Base-by-base conservation (phyloP, 2,329 filamentous ascomycete species). In the Aspergillus sp. region DNA sequence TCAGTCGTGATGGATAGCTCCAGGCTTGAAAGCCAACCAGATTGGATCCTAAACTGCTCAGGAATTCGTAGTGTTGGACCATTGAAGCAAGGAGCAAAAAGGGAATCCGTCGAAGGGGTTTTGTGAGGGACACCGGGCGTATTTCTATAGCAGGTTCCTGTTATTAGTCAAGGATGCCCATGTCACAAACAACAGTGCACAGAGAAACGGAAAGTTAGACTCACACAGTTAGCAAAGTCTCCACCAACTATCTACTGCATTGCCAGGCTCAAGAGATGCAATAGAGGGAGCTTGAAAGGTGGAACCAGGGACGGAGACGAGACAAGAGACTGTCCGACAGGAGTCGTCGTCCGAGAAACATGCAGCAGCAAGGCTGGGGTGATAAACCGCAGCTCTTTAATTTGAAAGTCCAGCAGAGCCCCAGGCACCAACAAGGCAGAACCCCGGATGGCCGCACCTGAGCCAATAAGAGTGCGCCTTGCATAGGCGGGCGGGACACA, bases 311-410 rank as follows among this genome's bases (percentile, higher is more conserved):
- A 65, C 59, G 59, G 67, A 65, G 63, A 68, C 62, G 64, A 63
- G 59, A 65, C 64, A 63, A 62, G 52, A 67, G 53, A 62, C 61
- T 67, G 63, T 69, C 69, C 67, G 65, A 57, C 60, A 64, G 66
- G 67, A 63, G 66, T 50, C 67, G 72, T 74, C 69, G 74, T 75
- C 72, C 65, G 65, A 75, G 70, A 67, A 76, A 74, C 72, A 69
- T 63, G 67, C 58, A 68, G 61, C 61, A 64, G 61, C 61, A 64
- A 64, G 65, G 63, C 61, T 57, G 64, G 69, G 32, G 67, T 58
- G 57, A 63, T 61, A 65, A 57, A 51, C 50, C 60, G 60, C 60
- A 60, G 59, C 60, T 65, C 59, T 67, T 67, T 58, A 70, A 64
- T 68, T 62, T 61, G 60, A 60, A 36, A 54, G 60, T 62, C 58